Evolutionary conservation across 257 asterid species (phyloP), one percentile per base, ranked within the genome.

Genomic region (Solanum chmielewskii): DNA sequence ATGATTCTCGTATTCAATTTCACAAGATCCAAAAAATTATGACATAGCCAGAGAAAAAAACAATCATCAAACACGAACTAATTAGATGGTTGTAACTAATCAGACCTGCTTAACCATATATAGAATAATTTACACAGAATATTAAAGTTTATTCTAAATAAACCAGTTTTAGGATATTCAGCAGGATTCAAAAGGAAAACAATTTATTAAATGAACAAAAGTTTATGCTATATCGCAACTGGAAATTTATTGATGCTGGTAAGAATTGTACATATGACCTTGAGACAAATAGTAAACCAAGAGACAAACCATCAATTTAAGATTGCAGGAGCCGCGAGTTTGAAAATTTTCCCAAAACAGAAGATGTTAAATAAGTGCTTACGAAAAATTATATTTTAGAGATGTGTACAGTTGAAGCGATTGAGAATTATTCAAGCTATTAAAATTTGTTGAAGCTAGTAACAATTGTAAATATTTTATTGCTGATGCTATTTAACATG

Each of bases 1-100:
- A 88, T 90, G 90, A 85, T 92, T 93, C 90, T 94, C 96, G 81
- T 94, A 95, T 75, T 92, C 98, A 83, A 41, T 88, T 87, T 97
- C 98, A 91, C 98, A 94, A 45, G 88, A 86, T 90, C 98, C 94
- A 96, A 91, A 92, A 66, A 84, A 87, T 88, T 73, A 75, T 76
- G 68, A 69, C 75, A 88, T 89, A 77, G 85, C 76, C 41, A 86
- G 85, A 87, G 83, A 86, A 88, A 64, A 80, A 75, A 64, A 42
- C 70, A 75, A 29, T 33, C 85, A 49, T 81, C 44, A 20, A 49
- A 49, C 69, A 49, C 29, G 44, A 49, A 45, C 31, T 27, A 27
- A 49, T 21, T 31, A 81, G 31, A 81, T 81, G 31, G 69, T 81
- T 29, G 85, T 20, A 81, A 81, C 29, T 42, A 66, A 15, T 81